Base-by-base conservation (phyloP, 345 rosid species). In the Brassica carinata region DNA sequence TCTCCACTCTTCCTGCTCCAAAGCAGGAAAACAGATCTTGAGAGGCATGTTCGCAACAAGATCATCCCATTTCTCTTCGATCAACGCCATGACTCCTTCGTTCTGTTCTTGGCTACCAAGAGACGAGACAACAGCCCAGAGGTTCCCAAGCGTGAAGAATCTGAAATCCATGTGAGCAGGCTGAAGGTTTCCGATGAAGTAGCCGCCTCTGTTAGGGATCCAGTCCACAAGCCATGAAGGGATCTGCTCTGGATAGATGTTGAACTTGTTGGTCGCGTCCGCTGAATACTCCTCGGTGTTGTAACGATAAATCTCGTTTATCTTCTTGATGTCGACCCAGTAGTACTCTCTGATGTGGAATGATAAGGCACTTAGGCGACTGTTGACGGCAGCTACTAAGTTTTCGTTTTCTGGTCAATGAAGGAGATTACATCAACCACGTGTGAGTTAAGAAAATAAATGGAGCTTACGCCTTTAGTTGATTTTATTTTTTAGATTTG, bases 91-190 rank as follows among this genome's bases (percentile, higher is more conserved):
- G 83, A 96, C 89, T 34, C 91, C 96, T 85, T 90, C 87, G 3
- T 90, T 93, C 81, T 93, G 97, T 73, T 88, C 86, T 57, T 66
- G 72, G 53, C 89, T 93, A 30, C 97, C 94, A 75, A 96, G 72
- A 64, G 97, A 89, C 19, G 97, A 90, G 26, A 89, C 85, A 64
- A 93, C 71, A 13, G 96, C 76, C 99, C 99, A 93, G 45, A 96
- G 85, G 76, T 96, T 96, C 78, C 99, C 99, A 4, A 96, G 94
- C 1, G 94, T 92, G 88, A 96, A 96, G 85, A 96, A 96, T 78
- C 99, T 87, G 71, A 96, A 96, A 84, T 96, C 99, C 99, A 96
- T 93, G 81, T 93, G 99, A 64, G 96, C 99, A 14, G 99, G 97
- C 79, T 96, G 96, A 67, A 93, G 83, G 74, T 96, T 93, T 67